A percentile compares a stretch with the other conserved stretches of the same genome.
Conservation (phyloP, 371 early-diverging fungal species). For the Mortierella sp. region DNA sequence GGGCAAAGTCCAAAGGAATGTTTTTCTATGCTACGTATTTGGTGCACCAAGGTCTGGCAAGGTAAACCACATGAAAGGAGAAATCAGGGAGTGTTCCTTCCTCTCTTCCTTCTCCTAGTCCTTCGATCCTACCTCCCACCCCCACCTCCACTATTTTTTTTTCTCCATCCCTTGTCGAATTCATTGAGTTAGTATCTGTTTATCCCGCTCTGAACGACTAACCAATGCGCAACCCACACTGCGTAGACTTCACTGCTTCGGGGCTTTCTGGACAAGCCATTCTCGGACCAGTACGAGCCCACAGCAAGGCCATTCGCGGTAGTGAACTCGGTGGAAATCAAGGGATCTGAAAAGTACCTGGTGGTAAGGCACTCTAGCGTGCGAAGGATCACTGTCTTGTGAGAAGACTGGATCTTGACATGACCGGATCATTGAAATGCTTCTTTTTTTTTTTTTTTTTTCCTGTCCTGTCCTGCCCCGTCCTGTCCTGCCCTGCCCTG, state of each 20-base stretch:
- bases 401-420: too few relatives aligned
- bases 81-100: not conserved
- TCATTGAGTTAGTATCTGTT: not conserved
- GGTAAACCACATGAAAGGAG: conserved; percentile 53
- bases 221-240: not conserved
- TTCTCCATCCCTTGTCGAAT: not conserved
- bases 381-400: not conserved
- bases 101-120: not conserved
- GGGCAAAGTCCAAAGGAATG: conserved; percentile 86
- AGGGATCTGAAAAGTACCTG: conserved; percentile 92
- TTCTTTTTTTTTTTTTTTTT: not conserved
- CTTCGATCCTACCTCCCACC: not conserved
- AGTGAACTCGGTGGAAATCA: conserved; percentile 94
- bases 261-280: conserved; percentile 86
- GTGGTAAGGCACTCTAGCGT: conserved; percentile 66
- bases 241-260: conserved; percentile 82
- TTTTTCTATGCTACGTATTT: conserved; percentile 93
- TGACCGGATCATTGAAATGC: not conserved
- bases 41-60: conserved; percentile 96
- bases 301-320: conserved; percentile 82
- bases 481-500: too few relatives aligned
- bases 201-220: not conserved
- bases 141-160: not conserved
- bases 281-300: conserved; percentile 76
- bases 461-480: too few relatives aligned